phyloP scores from a whole-genome alignment of 306 rosid genomes.

The Trichosanthes truncata region DNA sequence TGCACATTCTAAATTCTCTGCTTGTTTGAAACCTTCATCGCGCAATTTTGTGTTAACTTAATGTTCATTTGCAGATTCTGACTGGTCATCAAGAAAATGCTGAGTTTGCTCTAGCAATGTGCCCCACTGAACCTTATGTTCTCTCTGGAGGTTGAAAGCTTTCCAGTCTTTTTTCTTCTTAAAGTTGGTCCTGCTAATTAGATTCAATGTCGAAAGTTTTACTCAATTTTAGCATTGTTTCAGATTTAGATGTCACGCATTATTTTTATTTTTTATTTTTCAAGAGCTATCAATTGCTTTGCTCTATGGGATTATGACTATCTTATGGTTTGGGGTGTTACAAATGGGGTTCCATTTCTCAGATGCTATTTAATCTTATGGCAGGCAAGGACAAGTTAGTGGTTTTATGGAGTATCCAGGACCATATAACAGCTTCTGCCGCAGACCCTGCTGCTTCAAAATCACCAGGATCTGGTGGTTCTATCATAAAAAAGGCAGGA shows the following conservation, averaged over 20 bases:
- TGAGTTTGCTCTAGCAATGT: conserved; percentile 99
- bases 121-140: conserved; percentile 96
- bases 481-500: conserved; percentile 68
- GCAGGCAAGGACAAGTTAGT: conserved; percentile 95
- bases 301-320: background rate
- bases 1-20: background rate
- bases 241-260: background rate
- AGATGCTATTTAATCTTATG: conserved; percentile 2
- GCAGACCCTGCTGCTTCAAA: conserved; percentile 39
- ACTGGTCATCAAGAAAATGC: conserved; percentile 99
- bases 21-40: background rate
- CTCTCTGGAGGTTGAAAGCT: conserved; percentile 78
- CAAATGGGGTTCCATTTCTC: background rate
- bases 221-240: background rate
- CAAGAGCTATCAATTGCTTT: background rate
- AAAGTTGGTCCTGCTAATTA: background rate
- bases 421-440: conserved; percentile 69
- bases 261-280: background rate
- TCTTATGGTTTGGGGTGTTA: background rate
- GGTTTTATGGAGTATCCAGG: conserved; percentile 97
- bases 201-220: background rate
- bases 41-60: background rate
- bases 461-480: conserved; percentile 59
- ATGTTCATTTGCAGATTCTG: conserved; percentile 46
- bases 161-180: background rate